A percentile compares a stretch with the other conserved stretches of the same genome.
These are phyloP conservation scores for Colletotrichum aenigma DNA, from an alignment of 2,329 filamentous ascomycete species.

Conservation along the genomic window DNA sequence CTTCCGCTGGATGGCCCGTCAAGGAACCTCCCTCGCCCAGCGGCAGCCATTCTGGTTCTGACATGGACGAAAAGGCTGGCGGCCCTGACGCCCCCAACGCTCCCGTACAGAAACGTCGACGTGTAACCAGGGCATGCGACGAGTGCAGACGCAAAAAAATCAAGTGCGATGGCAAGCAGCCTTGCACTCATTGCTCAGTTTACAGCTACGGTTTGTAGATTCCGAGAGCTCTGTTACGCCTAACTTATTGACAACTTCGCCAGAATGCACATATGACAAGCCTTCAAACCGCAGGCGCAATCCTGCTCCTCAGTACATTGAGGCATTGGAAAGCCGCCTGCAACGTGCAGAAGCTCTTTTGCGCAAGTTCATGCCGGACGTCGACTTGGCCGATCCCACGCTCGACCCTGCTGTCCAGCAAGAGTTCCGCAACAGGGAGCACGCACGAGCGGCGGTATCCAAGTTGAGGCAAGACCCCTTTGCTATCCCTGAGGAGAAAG, in stretches of 20 bases:
- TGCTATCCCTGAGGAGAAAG: conserved; percentile 52
- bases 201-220: conserved; percentile 90
- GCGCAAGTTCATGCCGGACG: conserved; percentile 79
- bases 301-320: conserved; percentile 90
- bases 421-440: conserved; percentile 63
- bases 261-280: conserved; percentile 95
- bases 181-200: conserved; percentile 94
- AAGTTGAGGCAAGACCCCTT: conserved; percentile 42
- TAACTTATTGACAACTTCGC: conserved; percentile 24
- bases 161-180: conserved; percentile 86
- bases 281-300: conserved; percentile 91
- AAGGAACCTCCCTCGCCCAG: conserved; percentile 42
- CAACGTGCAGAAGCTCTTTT: conserved; percentile 84
- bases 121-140: conserved; percentile 82
- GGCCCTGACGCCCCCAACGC: conserved; percentile 42
- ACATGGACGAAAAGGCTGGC: conserved; percentile 39
- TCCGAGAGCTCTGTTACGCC: not conserved
- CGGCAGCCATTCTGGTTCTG: conserved; percentile 48
- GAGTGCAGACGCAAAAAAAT: conserved; percentile 87
- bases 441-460: conserved; percentile 49
- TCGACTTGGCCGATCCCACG: conserved; percentile 83
- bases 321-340: conserved; percentile 82
- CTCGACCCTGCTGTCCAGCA: conserved; percentile 80
- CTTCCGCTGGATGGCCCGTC: conserved; percentile 37
- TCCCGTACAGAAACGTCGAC: conserved; percentile 76